Conservation (phyloP, 2,329 filamentous ascomycete species). For the Exophiala oligosperma region DNA sequence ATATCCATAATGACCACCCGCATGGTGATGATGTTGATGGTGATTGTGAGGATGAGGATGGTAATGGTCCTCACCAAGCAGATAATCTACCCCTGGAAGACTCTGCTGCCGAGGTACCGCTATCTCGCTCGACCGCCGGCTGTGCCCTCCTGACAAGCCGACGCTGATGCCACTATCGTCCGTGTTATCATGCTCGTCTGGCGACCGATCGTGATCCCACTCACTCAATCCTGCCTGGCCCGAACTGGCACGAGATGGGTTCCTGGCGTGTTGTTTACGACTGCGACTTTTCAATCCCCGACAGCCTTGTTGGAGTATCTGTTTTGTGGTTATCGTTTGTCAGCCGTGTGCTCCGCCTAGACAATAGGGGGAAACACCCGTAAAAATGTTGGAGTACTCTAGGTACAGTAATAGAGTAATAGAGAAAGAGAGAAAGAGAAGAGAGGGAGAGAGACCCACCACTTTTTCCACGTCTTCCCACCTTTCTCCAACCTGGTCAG, state of each 20-base stretch:
- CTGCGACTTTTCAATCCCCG: conserved; percentile 46
- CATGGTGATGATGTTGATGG: too few species aligned
- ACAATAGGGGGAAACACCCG: background rate
- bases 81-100: conserved; percentile 16
- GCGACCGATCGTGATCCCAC: conserved; percentile 14
- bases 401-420: background rate
- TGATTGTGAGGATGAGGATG: too few species aligned
- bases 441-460: conserved; percentile 57
- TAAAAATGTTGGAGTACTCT: background rate
- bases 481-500: conserved; percentile 57
- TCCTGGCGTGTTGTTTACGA: conserved; percentile 20
- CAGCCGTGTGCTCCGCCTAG: background rate
- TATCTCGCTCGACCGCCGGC: conserved; percentile 23
- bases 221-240: conserved; percentile 13
- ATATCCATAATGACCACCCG: conserved; percentile 10
- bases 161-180: conserved; percentile 30
- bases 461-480: conserved; percentile 75
- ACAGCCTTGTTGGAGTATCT: conserved; percentile 68
- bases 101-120: conserved; percentile 9
- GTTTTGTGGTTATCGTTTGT: background rate
- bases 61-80: conserved; percentile 13
- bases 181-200: conserved; percentile 21
- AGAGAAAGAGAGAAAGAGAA: too few species aligned
- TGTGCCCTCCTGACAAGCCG: conserved; percentile 11
- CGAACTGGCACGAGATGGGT: conserved; percentile 23